A percentile compares a stretch with the other conserved stretches of the same genome.
phyloP scores from a whole-genome alignment of 768 basidiomycete genomes.

The Mycena belliarum region DNA sequence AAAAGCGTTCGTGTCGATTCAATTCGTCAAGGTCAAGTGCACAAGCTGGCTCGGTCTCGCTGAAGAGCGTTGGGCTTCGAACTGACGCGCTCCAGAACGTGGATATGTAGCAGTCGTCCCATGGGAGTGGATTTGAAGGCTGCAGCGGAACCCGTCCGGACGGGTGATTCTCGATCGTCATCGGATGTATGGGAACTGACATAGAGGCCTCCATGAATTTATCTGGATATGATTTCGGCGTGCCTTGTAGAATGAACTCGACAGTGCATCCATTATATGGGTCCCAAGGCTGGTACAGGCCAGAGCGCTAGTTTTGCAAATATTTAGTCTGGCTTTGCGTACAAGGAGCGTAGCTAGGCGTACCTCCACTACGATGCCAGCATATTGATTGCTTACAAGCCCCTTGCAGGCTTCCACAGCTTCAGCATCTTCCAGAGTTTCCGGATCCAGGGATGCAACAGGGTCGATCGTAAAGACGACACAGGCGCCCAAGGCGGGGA shows the following conservation, averaged over 20 bases:
- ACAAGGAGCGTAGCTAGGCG: neutral
- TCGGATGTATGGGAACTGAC: neutral
- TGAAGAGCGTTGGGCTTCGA: neutral
- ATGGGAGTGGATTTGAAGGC: neutral
- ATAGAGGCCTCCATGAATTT: neutral
- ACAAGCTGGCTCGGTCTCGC: neutral
- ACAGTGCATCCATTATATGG: conserved; percentile 1
- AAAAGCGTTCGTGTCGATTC: neutral
- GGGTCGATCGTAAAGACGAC: conserved; percentile 7
- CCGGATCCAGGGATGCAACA: neutral
- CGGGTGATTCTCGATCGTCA: neutral
- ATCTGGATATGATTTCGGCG: neutral
- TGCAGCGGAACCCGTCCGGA: neutral
- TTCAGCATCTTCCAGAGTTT: neutral
- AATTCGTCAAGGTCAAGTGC: neutral
- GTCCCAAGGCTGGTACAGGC: neutral
- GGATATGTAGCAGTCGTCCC: neutral
- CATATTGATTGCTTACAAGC: conserved; percentile 9
- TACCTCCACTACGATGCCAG: neutral
- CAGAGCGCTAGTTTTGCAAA: neutral
- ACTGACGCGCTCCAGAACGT: neutral
- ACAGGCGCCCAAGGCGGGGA: no score
- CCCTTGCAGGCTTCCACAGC: conserved; percentile 1
- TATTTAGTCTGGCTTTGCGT: neutral
- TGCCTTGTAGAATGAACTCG: neutral